Conservation (phyloP, 129 eudicot species). For the Logfia minima region DNA sequence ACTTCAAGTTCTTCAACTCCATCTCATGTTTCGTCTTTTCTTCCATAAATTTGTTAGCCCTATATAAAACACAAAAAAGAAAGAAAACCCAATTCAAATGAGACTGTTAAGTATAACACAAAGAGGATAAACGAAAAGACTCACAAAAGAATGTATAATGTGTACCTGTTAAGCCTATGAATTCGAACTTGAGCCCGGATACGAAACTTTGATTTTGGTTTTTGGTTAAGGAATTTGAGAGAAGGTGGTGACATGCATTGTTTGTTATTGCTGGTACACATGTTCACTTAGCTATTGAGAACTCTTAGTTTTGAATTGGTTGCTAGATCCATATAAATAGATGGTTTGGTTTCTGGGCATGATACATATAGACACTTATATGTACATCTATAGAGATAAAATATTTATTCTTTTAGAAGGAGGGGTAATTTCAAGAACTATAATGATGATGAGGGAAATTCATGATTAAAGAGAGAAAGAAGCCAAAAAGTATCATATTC, state of each 20-base stretch:
- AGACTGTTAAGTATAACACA: neutral
- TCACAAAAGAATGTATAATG: neutral
- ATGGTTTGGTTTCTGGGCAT: slow-evolving; percentile 25
- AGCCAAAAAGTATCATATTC: slow-evolving; percentile 39
- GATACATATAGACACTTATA: neutral
- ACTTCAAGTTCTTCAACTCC: slow-evolving; percentile 52
- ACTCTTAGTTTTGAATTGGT: slow-evolving; percentile 18
- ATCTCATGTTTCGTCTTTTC: slow-evolving; percentile 22
- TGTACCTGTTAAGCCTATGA: slow-evolving; percentile 52
- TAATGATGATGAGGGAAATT: slow-evolving; percentile 39
- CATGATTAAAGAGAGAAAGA: slow-evolving; percentile 41
- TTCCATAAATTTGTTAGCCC: slow-evolving; percentile 26
- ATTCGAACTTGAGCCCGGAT: slow-evolving; percentile 46
- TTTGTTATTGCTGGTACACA: slow-evolving; percentile 30
- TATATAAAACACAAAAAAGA: slow-evolving; percentile 4
- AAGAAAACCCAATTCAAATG: neutral
- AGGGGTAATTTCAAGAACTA: slow-evolving; percentile 32
- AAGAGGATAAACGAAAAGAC: neutral
- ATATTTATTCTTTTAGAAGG: neutral
- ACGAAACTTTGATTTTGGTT: slow-evolving; percentile 36
- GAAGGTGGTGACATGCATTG: slow-evolving; percentile 43
- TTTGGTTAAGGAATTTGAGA: slow-evolving; percentile 32
- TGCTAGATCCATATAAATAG: slow-evolving; percentile 25
- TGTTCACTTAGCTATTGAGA: slow-evolving; percentile 29
- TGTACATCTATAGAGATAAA: neutral